Percentiles rank a stretch among this genome's conserved stretches.
Evolutionary conservation across 345 rosid species (phyloP).

Genomic region (Microcos paniculata): DNA sequence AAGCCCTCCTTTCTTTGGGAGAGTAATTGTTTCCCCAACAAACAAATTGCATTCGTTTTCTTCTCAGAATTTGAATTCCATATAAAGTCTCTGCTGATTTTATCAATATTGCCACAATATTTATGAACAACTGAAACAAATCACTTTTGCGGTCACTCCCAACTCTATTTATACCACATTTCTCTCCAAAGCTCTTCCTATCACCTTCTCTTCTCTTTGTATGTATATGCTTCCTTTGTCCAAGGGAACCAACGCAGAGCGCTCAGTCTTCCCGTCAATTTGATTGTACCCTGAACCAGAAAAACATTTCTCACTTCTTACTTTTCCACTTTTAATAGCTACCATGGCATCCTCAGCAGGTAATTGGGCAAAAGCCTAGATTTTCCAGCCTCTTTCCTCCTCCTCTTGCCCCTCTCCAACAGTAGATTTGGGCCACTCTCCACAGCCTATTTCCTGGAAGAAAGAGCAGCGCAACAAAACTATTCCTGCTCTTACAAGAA

Average conservation of each 20-base stretch:
- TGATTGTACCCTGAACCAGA: no score
- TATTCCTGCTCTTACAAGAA: constrained; percentile 23
- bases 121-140: no score
- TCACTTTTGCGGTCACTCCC: no score
- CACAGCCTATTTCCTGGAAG: constrained; percentile 20
- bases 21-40: no score
- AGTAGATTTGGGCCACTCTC: constrained; percentile 24
- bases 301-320: not conserved
- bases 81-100: no score
- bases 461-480: constrained; percentile 18
- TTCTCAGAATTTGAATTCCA: no score
- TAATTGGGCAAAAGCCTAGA: constrained; percentile 37
- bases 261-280: not conserved
- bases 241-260: not conserved
- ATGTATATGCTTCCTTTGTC: not conserved
- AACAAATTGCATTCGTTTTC: no score
- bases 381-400: constrained; percentile 31
- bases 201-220: not conserved
- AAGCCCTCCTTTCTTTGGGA: no score
- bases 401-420: constrained; percentile 14
- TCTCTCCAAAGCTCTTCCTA: constrained; percentile 6
- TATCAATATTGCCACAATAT: no score
- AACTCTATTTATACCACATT: constrained; percentile 35
- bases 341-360: constrained; percentile 45
- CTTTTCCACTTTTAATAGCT: no score